Evolutionary conservation across 371 early-diverging fungal genomes (phyloP), one percentile per base, ranked within the genome.

Genomic region (Syncephalastrum sp.): DNA sequence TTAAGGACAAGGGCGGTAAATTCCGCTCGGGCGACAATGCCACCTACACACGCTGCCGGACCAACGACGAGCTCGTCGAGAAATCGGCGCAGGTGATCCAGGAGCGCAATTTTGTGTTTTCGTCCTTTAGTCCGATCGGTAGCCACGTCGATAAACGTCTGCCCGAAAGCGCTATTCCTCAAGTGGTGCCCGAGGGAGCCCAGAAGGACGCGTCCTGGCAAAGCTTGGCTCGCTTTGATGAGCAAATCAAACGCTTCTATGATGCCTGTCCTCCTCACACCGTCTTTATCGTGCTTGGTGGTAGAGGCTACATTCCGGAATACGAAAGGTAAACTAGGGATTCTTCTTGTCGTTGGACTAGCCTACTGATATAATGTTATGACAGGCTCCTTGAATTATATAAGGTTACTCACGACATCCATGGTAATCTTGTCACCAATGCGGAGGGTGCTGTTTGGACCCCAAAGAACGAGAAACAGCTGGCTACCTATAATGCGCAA

Each of bases 221-320:
- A 41, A 52, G 25, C 38, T 55, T 42, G 62, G 59, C 53, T 56
- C 47, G 51, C 4, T 54, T 81, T 42, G 81, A 84, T 55, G 46
- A 59, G 17, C 65, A 75, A 15, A 53, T 85, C 47, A 58, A 67
- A 10, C 47, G 43, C n/a, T 53, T 83, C 16, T 67, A 79, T 29
- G 56, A 76, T 19, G 54, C 59, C 0, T 46, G 82, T 33, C 83
- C 84, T 1, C 24, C 65, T 0, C 64, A 68, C 12, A 82, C 86
- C 0, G 71, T 74, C 4, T 48, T 85, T 13, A 53, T 83, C 23
- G 58, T 83, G 14, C 59, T 75, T 46, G 81, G 84, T 47, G 83
- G 86, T 15, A 68, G 69, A 14, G 74, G 79, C 43, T 67, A 83
- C 44, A 61, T 75, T 24, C 73, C 78, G 3, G 61, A 68, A 41